phyloP scores from a whole-genome alignment of 345 rosid genomes.

The Eutrema yunnanense region DNA sequence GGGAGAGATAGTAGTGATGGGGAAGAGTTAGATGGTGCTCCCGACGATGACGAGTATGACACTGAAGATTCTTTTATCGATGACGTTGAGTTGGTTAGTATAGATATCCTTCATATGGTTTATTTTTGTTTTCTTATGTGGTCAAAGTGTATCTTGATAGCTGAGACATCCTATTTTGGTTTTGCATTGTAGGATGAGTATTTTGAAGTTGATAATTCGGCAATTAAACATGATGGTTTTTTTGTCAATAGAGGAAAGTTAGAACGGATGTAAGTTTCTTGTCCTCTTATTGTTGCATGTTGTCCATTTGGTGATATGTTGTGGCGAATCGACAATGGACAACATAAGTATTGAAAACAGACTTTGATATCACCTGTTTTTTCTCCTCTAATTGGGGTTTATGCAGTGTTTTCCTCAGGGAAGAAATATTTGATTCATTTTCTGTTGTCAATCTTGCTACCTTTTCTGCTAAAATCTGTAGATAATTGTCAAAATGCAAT shows the following conservation, averaged over 20 bases:
- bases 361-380: neutral
- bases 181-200: slow-evolving; percentile 76
- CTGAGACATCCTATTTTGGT: slow-evolving; percentile 3
- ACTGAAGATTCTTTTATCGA: slow-evolving; percentile 97
- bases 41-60: slow-evolving; percentile 93
- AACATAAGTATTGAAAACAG: neutral
- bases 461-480: neutral
- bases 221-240: slow-evolving; percentile 82
- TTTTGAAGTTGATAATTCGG: slow-evolving; percentile 93
- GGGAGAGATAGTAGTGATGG: slow-evolving; percentile 95
- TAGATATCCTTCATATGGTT: neutral
- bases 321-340: neutral
- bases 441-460: neutral
- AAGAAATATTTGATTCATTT: neutral
- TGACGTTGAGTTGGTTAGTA: slow-evolving; percentile 84
- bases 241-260: slow-evolving; percentile 87
- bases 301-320: neutral
- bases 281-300: neutral
- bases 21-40: slow-evolving; percentile 73
- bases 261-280: slow-evolving; percentile 70
- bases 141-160: neutral
- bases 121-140: neutral
- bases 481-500: neutral
- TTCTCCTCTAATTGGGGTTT: neutral
- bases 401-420: neutral